These are phyloP conservation scores for Penicillium paradoxum DNA, from an alignment of 495 filamentous ascomycete species.

Conservation along the genomic window DNA sequence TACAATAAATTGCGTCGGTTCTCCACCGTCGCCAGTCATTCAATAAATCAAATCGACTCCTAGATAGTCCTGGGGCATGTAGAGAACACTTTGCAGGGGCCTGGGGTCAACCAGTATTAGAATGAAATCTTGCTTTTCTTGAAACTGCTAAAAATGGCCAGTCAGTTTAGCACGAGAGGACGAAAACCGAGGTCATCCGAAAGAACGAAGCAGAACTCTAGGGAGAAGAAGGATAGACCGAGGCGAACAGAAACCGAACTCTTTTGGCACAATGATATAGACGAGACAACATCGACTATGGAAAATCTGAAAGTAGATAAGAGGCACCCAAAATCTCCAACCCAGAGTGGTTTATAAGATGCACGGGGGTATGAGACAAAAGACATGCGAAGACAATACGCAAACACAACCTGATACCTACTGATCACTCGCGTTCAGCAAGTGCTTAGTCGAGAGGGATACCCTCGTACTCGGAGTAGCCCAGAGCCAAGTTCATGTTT, in stretches of 20 bases:
- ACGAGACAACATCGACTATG: slow-evolving; percentile 20
- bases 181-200: background rate
- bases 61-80: background rate
- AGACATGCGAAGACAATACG: slow-evolving; percentile 15
- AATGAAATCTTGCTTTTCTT: background rate
- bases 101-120: background rate
- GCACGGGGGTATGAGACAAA: slow-evolving; percentile 34
- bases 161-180: background rate
- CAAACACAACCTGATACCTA: slow-evolving; percentile 20
- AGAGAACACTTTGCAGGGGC: background rate
- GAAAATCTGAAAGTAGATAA: slow-evolving; percentile 16
- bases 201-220: slow-evolving; percentile 1
- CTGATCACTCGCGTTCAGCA: slow-evolving; percentile 7
- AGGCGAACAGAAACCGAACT: slow-evolving; percentile 5
- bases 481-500: slow-evolving; percentile 95
- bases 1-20: background rate
- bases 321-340: slow-evolving; percentile 19
- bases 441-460: slow-evolving; percentile 62
- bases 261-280: slow-evolving; percentile 14
- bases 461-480: slow-evolving; percentile 89
- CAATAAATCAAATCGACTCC: background rate
- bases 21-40: background rate
- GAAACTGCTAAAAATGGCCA: background rate
- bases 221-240: background rate
- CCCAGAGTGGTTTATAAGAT: slow-evolving; percentile 31